Conservation (phyloP, 2,329 filamentous ascomycete genomes). For the Aspergillus luchuensis region DNA sequence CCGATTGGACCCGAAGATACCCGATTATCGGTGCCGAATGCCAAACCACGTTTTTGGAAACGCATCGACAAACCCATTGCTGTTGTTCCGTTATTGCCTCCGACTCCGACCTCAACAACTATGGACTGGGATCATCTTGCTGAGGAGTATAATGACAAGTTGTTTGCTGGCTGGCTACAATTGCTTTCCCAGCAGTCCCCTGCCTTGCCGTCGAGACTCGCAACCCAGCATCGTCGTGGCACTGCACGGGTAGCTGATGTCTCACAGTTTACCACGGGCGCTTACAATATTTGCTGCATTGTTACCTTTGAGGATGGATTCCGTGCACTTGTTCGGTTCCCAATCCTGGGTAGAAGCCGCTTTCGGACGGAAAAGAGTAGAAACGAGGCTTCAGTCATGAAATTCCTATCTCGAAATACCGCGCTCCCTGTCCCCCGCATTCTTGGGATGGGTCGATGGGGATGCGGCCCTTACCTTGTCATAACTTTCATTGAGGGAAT, state of each 20-base stretch:
- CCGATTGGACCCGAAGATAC: no score
- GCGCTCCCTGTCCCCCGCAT: conserved; percentile 4
- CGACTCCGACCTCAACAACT: no score
- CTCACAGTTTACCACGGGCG: conserved; percentile 1
- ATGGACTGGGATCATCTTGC: conserved; percentile 6
- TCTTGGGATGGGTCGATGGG: neutral
- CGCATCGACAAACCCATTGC: no score
- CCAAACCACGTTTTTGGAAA: no score
- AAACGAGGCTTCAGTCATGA: conserved; percentile 5
- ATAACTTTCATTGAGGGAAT: neutral
- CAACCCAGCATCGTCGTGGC: neutral
- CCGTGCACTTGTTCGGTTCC: conserved; percentile 2
- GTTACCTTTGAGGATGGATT: conserved; percentile 6
- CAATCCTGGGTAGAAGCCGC: neutral
- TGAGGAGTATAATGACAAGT: neutral
- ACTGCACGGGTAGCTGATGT: neutral
- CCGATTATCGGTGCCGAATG: no score
- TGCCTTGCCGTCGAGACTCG: neutral
- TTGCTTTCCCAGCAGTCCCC: neutral
- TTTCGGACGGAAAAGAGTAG: neutral
- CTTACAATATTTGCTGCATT: neutral
- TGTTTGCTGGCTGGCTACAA: neutral
- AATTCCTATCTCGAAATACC: neutral
- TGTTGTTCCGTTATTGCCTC: no score
- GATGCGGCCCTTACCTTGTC: conserved; percentile 1